Percentiles rank a stretch among this genome's conserved stretches.
Conservation (phyloP, 2,329 filamentous ascomycete species). For the Erysiphe neolycopersici region DNA sequence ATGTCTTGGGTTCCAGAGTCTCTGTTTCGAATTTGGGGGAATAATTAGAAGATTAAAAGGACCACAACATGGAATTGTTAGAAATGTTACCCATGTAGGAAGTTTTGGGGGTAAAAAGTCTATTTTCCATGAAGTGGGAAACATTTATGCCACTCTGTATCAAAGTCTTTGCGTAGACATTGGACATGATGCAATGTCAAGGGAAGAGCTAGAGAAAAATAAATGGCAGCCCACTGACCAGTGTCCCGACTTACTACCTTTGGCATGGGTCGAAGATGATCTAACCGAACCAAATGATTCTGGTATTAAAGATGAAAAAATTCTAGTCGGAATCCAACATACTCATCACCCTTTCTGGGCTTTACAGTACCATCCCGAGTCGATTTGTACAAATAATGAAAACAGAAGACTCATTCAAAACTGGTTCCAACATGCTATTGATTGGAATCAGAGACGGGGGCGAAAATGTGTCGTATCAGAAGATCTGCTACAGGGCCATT, state of each 20-base stretch:
- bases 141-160: slow-evolving; percentile 15
- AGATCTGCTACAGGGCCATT: slow-evolving; percentile 4
- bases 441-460: slow-evolving; percentile 17
- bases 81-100: slow-evolving; percentile 23
- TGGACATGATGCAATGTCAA: slow-evolving; percentile 7
- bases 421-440: slow-evolving; percentile 30
- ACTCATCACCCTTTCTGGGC: slow-evolving; percentile 34
- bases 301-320: slow-evolving; percentile 12
- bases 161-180: slow-evolving; percentile 16
- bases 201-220: slow-evolving; percentile 5
- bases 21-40: slow-evolving; percentile 31
- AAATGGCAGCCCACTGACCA: slow-evolving; percentile 7
- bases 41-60: slow-evolving; percentile 25
- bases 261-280: slow-evolving; percentile 14
- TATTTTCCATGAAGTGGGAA: slow-evolving; percentile 11
- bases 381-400: slow-evolving; percentile 33
- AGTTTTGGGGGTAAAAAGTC: slow-evolving; percentile 1
- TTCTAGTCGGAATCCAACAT: slow-evolving; percentile 36
- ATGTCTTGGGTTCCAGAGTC: slow-evolving; percentile 43
- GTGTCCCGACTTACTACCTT: slow-evolving; percentile 9
- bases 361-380: slow-evolving; percentile 47
- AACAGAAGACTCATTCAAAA: slow-evolving; percentile 26
- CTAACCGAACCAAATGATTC: slow-evolving; percentile 6
- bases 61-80: slow-evolving; percentile 34
- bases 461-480: slow-evolving; percentile 1